Evolutionary conservation across 73 alveolate species (phyloP).

Genomic region (Breviolum minutum): DNA sequence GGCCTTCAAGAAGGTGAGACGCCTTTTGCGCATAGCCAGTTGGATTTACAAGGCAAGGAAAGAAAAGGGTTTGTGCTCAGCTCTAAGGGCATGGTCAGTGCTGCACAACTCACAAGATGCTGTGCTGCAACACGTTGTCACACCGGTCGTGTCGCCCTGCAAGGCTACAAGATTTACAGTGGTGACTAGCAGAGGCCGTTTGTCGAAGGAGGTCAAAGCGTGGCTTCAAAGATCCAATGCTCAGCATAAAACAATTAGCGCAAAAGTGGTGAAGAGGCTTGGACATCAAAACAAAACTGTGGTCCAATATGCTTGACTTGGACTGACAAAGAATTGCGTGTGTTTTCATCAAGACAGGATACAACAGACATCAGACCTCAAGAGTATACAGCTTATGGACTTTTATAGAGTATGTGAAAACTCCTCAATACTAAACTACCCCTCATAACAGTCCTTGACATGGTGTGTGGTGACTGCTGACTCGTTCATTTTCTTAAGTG

Average conservation of each 20-base stretch:
- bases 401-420: too few species aligned
- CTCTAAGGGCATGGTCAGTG: neutral
- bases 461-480: too few species aligned
- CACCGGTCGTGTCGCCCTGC: neutral
- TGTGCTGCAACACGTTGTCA: neutral
- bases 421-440: too few species aligned
- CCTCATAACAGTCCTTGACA: too few species aligned
- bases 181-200: neutral
- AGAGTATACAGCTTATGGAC: neutral
- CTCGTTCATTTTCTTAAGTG: too few species aligned
- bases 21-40: conserved; percentile 21
- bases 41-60: neutral
- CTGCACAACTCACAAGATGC: neutral
- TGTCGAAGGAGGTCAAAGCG: conserved; percentile 3
- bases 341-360: neutral
- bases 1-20: conserved; percentile 17
- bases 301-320: neutral
- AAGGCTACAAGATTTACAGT: conserved; percentile 25
- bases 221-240: conserved; percentile 7
- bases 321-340: too few species aligned
- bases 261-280: neutral
- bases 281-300: neutral
- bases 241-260: neutral
- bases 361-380: neutral
- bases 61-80: neutral